Evolutionary conservation across 345 rosid species (phyloP).

Genomic region (Salix udensis): DNA sequence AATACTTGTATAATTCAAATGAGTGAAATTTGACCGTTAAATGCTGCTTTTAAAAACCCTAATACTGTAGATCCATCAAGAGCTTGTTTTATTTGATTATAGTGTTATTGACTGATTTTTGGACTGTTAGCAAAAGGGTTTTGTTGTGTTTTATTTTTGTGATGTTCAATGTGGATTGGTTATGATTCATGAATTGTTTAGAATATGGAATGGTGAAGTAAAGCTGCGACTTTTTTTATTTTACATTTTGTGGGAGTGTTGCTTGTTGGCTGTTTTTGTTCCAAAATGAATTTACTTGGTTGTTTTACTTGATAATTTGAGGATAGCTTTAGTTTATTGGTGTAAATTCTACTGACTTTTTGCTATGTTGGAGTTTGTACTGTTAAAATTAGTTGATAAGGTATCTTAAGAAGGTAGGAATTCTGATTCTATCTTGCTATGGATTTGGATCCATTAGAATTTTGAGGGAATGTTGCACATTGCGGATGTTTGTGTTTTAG

Average conservation of each 20-base stretch:
- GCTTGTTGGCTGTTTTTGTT: neutral
- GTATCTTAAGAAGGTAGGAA: neutral
- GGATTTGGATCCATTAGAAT: neutral
- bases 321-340: neutral
- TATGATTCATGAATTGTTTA: neutral
- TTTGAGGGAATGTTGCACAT: neutral
- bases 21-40: neutral
- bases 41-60: neutral
- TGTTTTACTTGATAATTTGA: neutral
- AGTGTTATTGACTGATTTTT: neutral
- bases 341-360: neutral
- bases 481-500: neutral
- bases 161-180: neutral
- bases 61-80: conserved; percentile 19
- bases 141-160: neutral
- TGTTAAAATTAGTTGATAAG: neutral
- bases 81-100: conserved; percentile 1
- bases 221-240: neutral
- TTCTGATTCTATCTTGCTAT: neutral
- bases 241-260: neutral
- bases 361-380: neutral
- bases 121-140: neutral
- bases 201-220: neutral
- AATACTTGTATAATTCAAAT: neutral
- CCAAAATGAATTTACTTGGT: neutral